phyloP scores from a whole-genome alignment of 352 stramenopile species.

The Phytopythium delawarense region DNA sequence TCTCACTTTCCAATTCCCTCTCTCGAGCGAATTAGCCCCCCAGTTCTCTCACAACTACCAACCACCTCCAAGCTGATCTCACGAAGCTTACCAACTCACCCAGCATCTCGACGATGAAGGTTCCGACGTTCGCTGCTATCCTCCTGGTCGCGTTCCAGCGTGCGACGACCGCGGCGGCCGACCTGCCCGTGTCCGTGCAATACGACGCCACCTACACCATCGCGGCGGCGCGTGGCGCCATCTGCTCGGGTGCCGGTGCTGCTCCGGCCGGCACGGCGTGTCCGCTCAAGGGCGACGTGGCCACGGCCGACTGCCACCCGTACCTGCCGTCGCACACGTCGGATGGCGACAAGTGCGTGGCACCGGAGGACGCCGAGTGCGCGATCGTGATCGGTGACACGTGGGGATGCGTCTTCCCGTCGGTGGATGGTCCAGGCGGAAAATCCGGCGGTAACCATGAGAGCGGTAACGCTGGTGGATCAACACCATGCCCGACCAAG shows the following conservation, averaged over 20 bases:
- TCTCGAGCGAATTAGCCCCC: conserved; percentile 2
- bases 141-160: conserved; percentile 2
- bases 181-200: conserved; percentile 40
- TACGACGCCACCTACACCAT: conserved; percentile 59
- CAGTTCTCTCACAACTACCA: background rate
- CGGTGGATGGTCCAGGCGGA: conserved; percentile 7
- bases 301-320: conserved; percentile 35
- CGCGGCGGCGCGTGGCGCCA: conserved; percentile 23
- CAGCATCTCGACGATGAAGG: conserved; percentile 1
- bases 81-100: background rate
- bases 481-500: conserved; percentile 14
- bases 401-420: conserved; percentile 36
- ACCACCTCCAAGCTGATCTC: background rate
- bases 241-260: conserved; percentile 41
- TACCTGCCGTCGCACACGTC: conserved; percentile 34
- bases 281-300: conserved; percentile 43
- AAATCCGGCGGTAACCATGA: background rate
- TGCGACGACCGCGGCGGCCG: conserved; percentile 5
- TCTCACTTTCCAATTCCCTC: conserved; percentile 7
- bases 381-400: conserved; percentile 6
- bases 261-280: conserved; percentile 37
- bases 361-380: conserved; percentile 13
- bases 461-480: background rate
- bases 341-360: conserved; percentile 19
- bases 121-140: conserved; percentile 6